phyloP scores from a whole-genome alignment of 2,329 filamentous ascomycete genomes.

The Cylindrodendrum hubeiense region DNA sequence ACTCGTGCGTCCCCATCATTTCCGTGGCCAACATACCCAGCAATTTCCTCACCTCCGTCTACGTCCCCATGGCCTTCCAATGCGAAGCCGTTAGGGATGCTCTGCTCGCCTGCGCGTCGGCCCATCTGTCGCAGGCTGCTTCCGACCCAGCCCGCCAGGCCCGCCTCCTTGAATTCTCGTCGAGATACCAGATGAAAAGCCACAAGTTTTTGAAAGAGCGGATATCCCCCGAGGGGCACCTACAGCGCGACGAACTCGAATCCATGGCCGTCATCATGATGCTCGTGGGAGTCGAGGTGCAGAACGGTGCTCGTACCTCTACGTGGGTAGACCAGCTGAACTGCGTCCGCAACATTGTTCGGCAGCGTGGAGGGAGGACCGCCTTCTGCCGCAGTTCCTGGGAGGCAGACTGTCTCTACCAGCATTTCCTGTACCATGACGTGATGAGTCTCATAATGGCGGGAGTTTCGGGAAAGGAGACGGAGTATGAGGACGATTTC shows the following conservation, averaged over 20 bases:
- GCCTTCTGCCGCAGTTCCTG: constrained; percentile 6
- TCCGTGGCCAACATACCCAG: neutral
- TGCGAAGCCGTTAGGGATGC: constrained; percentile 8
- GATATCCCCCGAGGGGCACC: neutral
- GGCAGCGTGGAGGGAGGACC: neutral
- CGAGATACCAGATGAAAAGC: constrained; percentile 1
- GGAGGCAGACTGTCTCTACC: constrained; percentile 12
- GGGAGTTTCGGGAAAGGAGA: neutral
- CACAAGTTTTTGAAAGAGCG: neutral
- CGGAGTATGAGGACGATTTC: neutral
- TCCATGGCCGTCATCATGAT: constrained; percentile 14
- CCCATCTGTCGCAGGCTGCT: constrained; percentile 11
- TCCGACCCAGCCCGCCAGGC: neutral
- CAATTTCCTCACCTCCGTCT: constrained; percentile 14
- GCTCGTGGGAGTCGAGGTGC: constrained; percentile 17
- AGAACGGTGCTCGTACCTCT: constrained; percentile 5
- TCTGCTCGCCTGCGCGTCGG: constrained; percentile 16
- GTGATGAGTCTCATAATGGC: constrained; percentile 23
- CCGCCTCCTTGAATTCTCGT: neutral
- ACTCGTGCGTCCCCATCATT: constrained; percentile 8
- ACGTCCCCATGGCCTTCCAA: constrained; percentile 25
- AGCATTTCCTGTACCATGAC: constrained; percentile 18
- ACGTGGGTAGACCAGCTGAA: constrained; percentile 20
- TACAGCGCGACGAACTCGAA: neutral
- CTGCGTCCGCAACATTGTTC: constrained; percentile 12